phyloP scores from a whole-genome alignment of 1,139 yeast genomes.

The Blastobotrys persicus region DNA sequence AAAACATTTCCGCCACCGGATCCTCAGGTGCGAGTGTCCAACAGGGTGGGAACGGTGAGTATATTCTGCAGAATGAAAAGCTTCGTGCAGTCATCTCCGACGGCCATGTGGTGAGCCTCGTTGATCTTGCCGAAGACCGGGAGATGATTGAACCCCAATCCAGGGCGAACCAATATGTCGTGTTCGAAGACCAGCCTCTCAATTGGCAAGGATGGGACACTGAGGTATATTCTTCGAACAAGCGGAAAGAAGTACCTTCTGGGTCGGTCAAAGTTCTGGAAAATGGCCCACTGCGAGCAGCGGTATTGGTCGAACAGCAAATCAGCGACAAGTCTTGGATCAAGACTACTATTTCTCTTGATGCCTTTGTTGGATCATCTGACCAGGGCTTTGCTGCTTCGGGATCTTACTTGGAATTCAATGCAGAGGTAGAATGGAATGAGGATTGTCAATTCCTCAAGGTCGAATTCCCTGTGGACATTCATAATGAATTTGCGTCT shows the following conservation, averaged over 20 bases:
- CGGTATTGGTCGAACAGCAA: slow-evolving; percentile 55
- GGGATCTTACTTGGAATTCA: slow-evolving; percentile 47
- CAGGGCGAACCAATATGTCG: slow-evolving; percentile 66
- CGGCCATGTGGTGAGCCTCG: slow-evolving; percentile 65
- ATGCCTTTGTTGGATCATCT: slow-evolving; percentile 44
- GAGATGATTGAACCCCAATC: slow-evolving; percentile 66
- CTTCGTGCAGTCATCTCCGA: slow-evolving; percentile 56
- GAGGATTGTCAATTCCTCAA: slow-evolving; percentile 84
- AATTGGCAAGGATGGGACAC: slow-evolving; percentile 98
- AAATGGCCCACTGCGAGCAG: slow-evolving; percentile 56
- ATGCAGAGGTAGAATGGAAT: slow-evolving; percentile 77
- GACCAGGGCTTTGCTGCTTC: slow-evolving; percentile 26
- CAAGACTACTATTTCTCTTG: slow-evolving; percentile 67
- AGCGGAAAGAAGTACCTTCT: slow-evolving; percentile 48
- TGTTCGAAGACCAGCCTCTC: slow-evolving; percentile 87
- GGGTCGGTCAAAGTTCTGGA: slow-evolving; percentile 41
- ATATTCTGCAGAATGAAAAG: slow-evolving; percentile 55
- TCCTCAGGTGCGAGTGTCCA: slow-evolving; percentile 30
- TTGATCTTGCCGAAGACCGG: slow-evolving; percentile 56
- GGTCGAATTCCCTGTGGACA: slow-evolving; percentile 89
- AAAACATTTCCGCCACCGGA: slow-evolving; percentile 14
- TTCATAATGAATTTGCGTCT: slow-evolving; percentile 71
- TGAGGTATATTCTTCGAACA: slow-evolving; percentile 77
- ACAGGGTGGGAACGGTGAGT: slow-evolving; percentile 40
- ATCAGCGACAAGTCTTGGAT: slow-evolving; percentile 59